A percentile compares a stretch with the other conserved stretches of the same genome.
Conservation (phyloP, 2,329 filamentous ascomycete species). For the Colletotrichum sublineola region DNA sequence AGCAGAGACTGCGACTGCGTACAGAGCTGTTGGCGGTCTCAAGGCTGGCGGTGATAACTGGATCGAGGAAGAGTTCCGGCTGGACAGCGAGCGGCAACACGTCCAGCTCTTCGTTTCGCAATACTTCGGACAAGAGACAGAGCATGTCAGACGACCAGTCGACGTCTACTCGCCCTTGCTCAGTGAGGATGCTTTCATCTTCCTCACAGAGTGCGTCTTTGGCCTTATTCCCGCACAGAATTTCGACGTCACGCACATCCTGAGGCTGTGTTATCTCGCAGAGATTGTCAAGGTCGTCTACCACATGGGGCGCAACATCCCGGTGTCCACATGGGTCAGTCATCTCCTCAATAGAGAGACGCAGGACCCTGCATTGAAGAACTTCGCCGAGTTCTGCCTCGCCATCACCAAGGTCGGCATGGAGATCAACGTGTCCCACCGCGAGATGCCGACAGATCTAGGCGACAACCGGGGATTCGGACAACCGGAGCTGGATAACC, state of each 20-base stretch:
- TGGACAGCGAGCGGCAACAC: constrained; percentile 79
- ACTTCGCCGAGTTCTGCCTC: constrained; percentile 69
- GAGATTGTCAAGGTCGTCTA: constrained; percentile 88
- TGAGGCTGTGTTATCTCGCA: constrained; percentile 89
- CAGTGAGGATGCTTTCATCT: constrained; percentile 79
- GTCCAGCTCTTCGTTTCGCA: constrained; percentile 80
- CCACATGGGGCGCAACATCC: constrained; percentile 68
- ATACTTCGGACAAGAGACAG: constrained; percentile 59
- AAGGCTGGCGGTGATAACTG: constrained; percentile 70
- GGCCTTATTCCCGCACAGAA: constrained; percentile 76
- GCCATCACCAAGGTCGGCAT: constrained; percentile 61
- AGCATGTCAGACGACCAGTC: constrained; percentile 56
- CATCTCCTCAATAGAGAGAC: constrained; percentile 58
- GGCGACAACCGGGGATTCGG: constrained; percentile 64
- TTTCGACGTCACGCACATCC: constrained; percentile 81
- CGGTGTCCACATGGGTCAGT: constrained; percentile 62
- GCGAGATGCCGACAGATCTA: constrained; percentile 47
- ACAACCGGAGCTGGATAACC: constrained; percentile 66
- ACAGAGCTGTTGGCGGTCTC: constrained; percentile 81
- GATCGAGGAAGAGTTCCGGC: constrained; percentile 75
- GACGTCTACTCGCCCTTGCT: constrained; percentile 71
- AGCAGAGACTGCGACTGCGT: constrained; percentile 89
- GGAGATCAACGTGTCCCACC: constrained; percentile 54
- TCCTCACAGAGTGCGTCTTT: constrained; percentile 83
- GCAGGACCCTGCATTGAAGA: constrained; percentile 62